Conservation (phyloP, 805 yeast genomes). For the Ogataea parapolymorpha region DNA sequence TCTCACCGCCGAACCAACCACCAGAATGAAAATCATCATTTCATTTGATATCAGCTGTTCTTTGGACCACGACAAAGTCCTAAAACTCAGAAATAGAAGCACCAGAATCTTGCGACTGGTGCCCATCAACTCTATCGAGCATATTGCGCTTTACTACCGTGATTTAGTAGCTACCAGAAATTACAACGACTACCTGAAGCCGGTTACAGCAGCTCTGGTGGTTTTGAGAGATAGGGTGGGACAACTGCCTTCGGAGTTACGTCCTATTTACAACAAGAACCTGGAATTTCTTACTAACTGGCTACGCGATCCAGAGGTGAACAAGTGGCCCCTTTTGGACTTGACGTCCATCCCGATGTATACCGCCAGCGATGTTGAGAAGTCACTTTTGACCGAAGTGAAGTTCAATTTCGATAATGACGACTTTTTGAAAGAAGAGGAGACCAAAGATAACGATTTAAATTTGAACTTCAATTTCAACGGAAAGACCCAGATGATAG, state of each 20-base stretch:
- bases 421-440: constrained; percentile 37
- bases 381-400: constrained; percentile 71
- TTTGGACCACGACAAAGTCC: constrained; percentile 18
- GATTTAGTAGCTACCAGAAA: constrained; percentile 29
- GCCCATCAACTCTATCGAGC: constrained; percentile 81
- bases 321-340: constrained; percentile 78
- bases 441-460: constrained; percentile 15
- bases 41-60: constrained; percentile 33
- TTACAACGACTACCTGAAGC: constrained; percentile 50
- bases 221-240: constrained; percentile 82
- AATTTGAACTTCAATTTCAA: constrained; percentile 22
- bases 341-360: constrained; percentile 60
- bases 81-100: constrained; percentile 13
- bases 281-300: constrained; percentile 61
- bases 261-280: constrained; percentile 69
- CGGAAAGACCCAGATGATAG: constrained; percentile 29
- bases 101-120: constrained; percentile 58
- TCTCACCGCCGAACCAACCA: constrained; percentile 17
- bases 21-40: constrained; percentile 27
- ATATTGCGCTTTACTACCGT: constrained; percentile 56
- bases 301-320: constrained; percentile 36
- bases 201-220: constrained; percentile 77
- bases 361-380: constrained; percentile 73
- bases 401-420: constrained; percentile 56
- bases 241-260: constrained; percentile 69